These are phyloP conservation scores for Penicillium psychrofluorescens DNA, from an alignment of 495 filamentous ascomycete species.

Conservation along the genomic window DNA sequence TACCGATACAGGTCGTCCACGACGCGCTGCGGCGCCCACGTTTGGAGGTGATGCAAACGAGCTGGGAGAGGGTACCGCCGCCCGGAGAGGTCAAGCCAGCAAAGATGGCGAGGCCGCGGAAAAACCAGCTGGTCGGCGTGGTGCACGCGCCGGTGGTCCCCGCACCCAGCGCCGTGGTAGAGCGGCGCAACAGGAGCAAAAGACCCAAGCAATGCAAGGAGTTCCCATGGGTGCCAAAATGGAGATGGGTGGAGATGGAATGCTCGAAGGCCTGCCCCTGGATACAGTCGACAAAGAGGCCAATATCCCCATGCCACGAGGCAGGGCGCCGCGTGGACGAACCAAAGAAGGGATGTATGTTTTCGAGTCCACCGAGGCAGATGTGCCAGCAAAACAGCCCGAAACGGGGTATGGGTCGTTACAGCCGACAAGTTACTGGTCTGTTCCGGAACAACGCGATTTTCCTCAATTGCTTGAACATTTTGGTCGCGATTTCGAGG, in stretches of 20 bases:
- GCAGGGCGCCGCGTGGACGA: slow-evolving; percentile 26
- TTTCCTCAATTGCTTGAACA: slow-evolving; percentile 70
- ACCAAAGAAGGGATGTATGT: slow-evolving; percentile 33
- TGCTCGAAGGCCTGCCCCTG: slow-evolving; percentile 10
- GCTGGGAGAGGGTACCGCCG: slow-evolving; percentile 25
- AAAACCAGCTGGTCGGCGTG: slow-evolving; percentile 44
- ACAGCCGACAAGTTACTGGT: slow-evolving; percentile 92
- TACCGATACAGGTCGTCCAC: slow-evolving; percentile 63
- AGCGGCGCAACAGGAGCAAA: slow-evolving; percentile 24
- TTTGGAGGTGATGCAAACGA: slow-evolving; percentile 57
- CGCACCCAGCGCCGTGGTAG: slow-evolving; percentile 33
- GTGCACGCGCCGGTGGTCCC: slow-evolving; percentile 34
- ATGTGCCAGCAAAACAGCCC: slow-evolving; percentile 20
- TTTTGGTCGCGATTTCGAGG: slow-evolving; percentile 83
- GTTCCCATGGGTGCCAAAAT: slow-evolving; percentile 20
- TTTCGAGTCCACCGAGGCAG: slow-evolving; percentile 35
- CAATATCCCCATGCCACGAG: slow-evolving; percentile 14
- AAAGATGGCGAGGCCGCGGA: slow-evolving; percentile 50
- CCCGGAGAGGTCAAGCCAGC: slow-evolving; percentile 39
- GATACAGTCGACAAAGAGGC: slow-evolving; percentile 19
- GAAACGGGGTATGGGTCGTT: slow-evolving; percentile 40
- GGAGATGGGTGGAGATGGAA: slow-evolving; percentile 25
- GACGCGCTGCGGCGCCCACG: slow-evolving; percentile 61
- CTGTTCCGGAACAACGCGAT: slow-evolving; percentile 80
- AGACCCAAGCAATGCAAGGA: slow-evolving; percentile 13